phyloP scores from a whole-genome alignment of 345 rosid species.

The Eucalyptus polyanthemos region DNA sequence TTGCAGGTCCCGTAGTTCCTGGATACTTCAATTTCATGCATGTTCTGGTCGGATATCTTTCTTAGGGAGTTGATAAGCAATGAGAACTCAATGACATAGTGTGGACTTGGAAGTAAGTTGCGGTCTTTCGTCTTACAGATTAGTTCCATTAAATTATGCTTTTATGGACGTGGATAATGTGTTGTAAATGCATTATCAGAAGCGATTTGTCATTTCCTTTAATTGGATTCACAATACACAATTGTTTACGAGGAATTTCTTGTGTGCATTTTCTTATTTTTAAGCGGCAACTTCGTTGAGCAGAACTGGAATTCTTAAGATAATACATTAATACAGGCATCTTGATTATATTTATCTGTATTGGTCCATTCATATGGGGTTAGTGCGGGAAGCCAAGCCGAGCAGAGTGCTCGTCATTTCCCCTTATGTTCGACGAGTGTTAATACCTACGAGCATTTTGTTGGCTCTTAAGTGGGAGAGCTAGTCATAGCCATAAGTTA shows the following conservation, averaged over 20 bases:
- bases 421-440: background rate
- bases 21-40: background rate
- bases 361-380: background rate
- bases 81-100: background rate
- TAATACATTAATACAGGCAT: background rate
- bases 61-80: background rate
- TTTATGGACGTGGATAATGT: background rate
- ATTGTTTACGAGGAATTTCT: background rate
- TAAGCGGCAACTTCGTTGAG: background rate
- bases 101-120: background rate
- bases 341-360: background rate
- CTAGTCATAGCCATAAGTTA: background rate
- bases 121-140: background rate
- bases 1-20: background rate
- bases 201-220: background rate
- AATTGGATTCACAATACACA: background rate
- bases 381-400: background rate
- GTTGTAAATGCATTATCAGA: background rate
- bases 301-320: background rate
- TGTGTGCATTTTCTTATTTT: background rate
- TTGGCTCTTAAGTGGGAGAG: background rate
- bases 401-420: background rate
- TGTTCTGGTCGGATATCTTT: background rate
- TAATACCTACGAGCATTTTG: background rate
- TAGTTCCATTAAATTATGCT: background rate